Base-by-base conservation (phyloP, 1,284 basidiomycete species). In the Irpex sp. region DNA sequence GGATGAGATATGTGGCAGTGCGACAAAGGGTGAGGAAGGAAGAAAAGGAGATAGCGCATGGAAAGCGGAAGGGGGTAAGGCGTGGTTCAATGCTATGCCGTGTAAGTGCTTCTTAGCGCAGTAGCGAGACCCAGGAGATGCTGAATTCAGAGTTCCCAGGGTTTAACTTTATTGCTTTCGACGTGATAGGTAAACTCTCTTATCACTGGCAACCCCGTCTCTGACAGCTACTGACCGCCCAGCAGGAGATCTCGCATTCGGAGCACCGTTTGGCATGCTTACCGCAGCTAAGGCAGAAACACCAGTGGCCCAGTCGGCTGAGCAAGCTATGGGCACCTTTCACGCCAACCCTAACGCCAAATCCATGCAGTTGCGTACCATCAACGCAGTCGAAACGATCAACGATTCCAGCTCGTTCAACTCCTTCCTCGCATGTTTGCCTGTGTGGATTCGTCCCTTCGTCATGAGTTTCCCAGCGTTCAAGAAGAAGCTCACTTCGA, bases 241-340 rank as follows among this genome's bases (percentile, higher is more conserved):
- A 9, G 11, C 13, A 57, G 55, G 55, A 8, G 88, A 92, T 70
- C 81, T 93, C 15, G 90, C 91, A 0, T 94, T 94, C 67, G 93
- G 93, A 5, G 82, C 83, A 6, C 87, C 94, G 0, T 96, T 96
- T 68, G 93, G 92, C 21, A 96, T 96, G 94, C 51, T 54, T n/a
- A 9, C 19, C n/a, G 55, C 31, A 26, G 55, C 31, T 7, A 13
- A 38, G 13, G 55, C 26, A 11, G 51, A 44, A 21, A 57, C 55
- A 8, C 55, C 26, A 8, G 55, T 21, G 15, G 15, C 11, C 31
- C 9, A 21, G 6, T 34, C 55, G 26, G 13, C 13, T n/a, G 55
- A 57, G 31, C 26, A 38, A 21, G 36, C 55, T 13, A 57, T 57
- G 26, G 21, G 17, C 26, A 21, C 55, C 13, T 57, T n/a, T 21